Conservation (phyloP, 2,329 filamentous ascomycete species). For the Ceratocystiopsis sp. region DNA sequence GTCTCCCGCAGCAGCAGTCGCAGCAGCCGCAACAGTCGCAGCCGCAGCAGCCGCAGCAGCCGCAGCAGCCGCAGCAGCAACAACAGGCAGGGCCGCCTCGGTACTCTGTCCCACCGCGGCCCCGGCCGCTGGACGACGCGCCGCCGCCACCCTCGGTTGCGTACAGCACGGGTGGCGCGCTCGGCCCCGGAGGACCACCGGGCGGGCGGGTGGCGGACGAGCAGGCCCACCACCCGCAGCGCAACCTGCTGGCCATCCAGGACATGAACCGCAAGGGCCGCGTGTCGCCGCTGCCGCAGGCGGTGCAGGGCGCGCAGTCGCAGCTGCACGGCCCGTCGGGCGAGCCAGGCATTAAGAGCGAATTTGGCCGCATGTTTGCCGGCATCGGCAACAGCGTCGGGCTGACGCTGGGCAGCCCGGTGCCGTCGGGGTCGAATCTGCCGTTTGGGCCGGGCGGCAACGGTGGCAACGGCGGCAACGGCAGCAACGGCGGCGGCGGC, state of each 20-base stretch:
- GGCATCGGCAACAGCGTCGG: conserved; percentile 55
- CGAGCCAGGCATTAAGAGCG: conserved; percentile 83
- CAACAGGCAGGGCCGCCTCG: conserved; percentile 10
- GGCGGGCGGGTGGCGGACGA: too few relatives aligned
- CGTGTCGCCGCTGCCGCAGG: conserved; percentile 77
- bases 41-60: conserved; percentile 15
- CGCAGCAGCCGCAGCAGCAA: conserved; percentile 17
- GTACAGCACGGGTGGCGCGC: conserved; percentile 22
- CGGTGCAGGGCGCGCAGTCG: conserved; percentile 79
- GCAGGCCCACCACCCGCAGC: conserved; percentile 35
- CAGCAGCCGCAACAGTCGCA: background rate
- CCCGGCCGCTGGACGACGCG: conserved; percentile 28
- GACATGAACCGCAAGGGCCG: conserved; percentile 68
- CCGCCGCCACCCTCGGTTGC: conserved; percentile 32
- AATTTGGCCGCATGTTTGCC: conserved; percentile 87
- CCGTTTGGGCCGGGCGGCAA: conserved; percentile 22
- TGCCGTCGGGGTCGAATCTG: conserved; percentile 23
- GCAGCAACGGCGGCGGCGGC: background rate
- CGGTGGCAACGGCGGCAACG: background rate
- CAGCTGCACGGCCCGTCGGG: conserved; percentile 62
- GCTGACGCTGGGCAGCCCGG: conserved; percentile 32
- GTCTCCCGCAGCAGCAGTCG: conserved; percentile 12
- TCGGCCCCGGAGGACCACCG: background rate
- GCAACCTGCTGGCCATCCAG: conserved; percentile 62
- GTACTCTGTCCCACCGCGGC: conserved; percentile 16